Conservation (phyloP, 768 basidiomycete genomes). For the Rhodotorula taiwanensis region DNA sequence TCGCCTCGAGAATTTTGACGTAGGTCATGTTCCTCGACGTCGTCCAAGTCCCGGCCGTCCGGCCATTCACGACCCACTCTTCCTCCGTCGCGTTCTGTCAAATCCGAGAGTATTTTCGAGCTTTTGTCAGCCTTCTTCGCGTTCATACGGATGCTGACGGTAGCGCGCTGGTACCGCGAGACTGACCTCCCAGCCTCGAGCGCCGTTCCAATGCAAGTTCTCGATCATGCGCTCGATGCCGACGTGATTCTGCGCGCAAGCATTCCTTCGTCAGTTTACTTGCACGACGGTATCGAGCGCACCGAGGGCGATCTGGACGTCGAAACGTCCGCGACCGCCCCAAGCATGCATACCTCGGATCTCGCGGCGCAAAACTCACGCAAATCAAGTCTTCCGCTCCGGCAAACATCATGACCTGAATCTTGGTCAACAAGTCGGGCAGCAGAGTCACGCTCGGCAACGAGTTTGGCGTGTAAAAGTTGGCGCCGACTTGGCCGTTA, state of each 20-base stretch:
- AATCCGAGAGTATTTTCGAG: too few species aligned
- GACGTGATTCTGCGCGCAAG: constrained; percentile 58
- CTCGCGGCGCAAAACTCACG: constrained; percentile 26
- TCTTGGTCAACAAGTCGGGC: constrained; percentile 66
- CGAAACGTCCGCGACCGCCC: too few species aligned
- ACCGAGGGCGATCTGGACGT: too few species aligned
- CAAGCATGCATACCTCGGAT: too few species aligned
- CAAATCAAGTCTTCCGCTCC: constrained; percentile 96
- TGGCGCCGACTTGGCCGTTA: constrained; percentile 56
- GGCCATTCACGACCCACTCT: constrained; percentile 57
- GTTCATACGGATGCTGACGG: not conserved
- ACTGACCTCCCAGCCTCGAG: constrained; percentile 71
- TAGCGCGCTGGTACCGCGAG: too few species aligned
- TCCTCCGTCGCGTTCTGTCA: constrained; percentile 27
- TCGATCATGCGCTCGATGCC: constrained; percentile 82
- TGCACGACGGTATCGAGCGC: too few species aligned
- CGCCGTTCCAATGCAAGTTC: constrained; percentile 76
- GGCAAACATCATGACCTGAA: constrained; percentile 82
- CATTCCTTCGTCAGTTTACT: not conserved
- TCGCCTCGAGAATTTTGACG: constrained; percentile 86
- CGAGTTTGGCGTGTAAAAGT: constrained; percentile 56
- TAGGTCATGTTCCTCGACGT: constrained; percentile 84
- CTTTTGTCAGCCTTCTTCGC: too few species aligned
- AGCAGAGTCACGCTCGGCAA: constrained; percentile 68
- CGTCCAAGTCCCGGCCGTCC: constrained; percentile 85